Conservation (phyloP, 768 basidiomycete genomes). For the Tubosaeta brunneosetosa region DNA sequence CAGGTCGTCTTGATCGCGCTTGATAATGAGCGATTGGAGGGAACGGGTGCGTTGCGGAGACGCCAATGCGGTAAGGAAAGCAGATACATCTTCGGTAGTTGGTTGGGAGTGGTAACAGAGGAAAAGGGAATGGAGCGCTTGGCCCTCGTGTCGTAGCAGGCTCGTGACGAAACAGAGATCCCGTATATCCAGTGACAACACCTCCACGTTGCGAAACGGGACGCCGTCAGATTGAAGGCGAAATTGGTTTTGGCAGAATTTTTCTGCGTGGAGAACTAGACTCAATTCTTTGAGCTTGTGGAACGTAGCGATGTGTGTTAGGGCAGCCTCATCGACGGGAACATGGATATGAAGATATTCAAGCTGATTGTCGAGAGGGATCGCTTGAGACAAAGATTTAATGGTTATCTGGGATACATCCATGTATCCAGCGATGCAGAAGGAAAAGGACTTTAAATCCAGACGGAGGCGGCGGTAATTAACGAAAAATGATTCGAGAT, state of each 20-base stretch:
- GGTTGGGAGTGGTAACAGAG: background rate
- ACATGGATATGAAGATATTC: background rate
- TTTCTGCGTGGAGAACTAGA: background rate
- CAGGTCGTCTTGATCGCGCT: background rate
- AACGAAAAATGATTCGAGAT: background rate
- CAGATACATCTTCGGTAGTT: background rate
- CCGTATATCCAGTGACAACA: background rate
- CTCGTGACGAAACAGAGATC: background rate
- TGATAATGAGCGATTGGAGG: background rate
- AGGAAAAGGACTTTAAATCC: background rate
- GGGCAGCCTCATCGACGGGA: background rate
- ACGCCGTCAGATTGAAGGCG: background rate
- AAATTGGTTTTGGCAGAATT: background rate
- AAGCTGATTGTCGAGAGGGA: background rate
- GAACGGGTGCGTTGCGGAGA: background rate
- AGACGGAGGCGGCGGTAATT: background rate
- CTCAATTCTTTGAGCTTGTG: background rate
- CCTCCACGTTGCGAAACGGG: background rate
- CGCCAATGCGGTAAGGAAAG: background rate
- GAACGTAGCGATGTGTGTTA: background rate
- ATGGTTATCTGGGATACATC: background rate
- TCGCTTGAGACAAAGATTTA: background rate
- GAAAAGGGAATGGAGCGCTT: background rate
- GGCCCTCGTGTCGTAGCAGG: background rate
- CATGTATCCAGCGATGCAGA: background rate